A percentile compares a stretch with the other conserved stretches of the same genome.
Evolutionary conservation across 441 rosid species (phyloP).

Genomic region (Metrosideros polymorpha): DNA sequence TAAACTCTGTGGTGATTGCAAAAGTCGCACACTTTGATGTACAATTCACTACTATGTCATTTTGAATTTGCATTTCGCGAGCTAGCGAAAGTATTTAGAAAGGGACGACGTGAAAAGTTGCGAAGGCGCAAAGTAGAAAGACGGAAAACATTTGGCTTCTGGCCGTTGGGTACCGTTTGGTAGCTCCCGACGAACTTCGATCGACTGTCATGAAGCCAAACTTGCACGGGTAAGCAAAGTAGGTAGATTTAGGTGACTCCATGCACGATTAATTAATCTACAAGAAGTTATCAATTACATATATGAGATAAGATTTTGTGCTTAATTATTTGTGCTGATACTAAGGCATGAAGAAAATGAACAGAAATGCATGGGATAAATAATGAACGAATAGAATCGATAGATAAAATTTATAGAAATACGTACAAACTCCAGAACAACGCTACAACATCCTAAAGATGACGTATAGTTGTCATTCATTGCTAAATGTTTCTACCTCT

Average conservation of each 20-base stretch:
- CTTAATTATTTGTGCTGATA: neutral
- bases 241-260: neutral
- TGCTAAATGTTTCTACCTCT: neutral
- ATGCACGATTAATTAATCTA: neutral
- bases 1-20: neutral
- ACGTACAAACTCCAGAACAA: neutral
- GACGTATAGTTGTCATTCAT: neutral
- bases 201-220: neutral
- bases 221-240: neutral
- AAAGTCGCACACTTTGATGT: neutral
- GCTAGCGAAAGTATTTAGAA: neutral
- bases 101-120: neutral
- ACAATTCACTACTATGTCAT: neutral
- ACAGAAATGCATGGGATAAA: neutral
- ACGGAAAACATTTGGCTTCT: neutral
- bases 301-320: neutral
- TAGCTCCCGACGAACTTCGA: neutral
- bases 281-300: no score
- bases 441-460: neutral
- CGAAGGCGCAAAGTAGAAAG: neutral
- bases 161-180: neutral
- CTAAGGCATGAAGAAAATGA: neutral
- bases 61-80: neutral
- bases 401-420: neutral
- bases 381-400: neutral